Evolutionary conservation across 2,329 filamentous ascomycete species (phyloP).

Genomic region (Penicillium sp.): DNA sequence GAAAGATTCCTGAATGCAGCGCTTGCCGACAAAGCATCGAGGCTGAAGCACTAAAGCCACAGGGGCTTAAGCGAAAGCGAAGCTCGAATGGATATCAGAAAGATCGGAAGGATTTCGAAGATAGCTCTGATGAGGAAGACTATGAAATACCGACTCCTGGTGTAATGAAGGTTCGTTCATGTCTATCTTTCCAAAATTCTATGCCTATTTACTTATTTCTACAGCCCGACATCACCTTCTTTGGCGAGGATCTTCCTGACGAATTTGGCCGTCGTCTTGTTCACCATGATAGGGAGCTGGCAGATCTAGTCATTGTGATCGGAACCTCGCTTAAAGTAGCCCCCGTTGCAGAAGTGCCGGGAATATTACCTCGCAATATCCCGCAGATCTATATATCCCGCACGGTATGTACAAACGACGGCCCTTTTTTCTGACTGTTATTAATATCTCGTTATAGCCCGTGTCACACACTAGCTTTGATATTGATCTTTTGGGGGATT

Average conservation of each 20-base stretch:
- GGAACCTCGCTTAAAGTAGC: conserved; percentile 95
- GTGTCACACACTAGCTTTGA: conserved; percentile 93
- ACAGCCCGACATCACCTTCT: conserved; percentile 94
- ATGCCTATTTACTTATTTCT: conserved; percentile 13
- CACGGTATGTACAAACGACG: conserved; percentile 54
- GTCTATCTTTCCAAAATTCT: conserved; percentile 6
- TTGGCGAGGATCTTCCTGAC: conserved; percentile 86
- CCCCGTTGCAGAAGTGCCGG: conserved; percentile 89
- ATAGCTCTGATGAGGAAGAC: conserved; percentile 62
- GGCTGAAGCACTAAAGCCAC: conserved; percentile 45
- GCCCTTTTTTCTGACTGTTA: not conserved
- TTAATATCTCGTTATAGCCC: conserved; percentile 52
- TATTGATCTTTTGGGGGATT: conserved; percentile 93
- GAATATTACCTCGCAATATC: conserved; percentile 75
- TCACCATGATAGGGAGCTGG: conserved; percentile 76
- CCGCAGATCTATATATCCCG: conserved; percentile 91
- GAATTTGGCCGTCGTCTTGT: conserved; percentile 80
- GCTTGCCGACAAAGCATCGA: conserved; percentile 65
- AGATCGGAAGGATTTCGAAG: conserved; percentile 61
- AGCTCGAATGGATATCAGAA: conserved; percentile 51
- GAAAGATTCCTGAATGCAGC: conserved; percentile 77
- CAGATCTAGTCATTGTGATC: conserved; percentile 92
- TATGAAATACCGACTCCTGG: conserved; percentile 71
- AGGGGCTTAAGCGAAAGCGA: conserved; percentile 58
- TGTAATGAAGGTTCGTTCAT: conserved; percentile 70